Conservation (phyloP, 306 rosid species). For the Geum urbanum region DNA sequence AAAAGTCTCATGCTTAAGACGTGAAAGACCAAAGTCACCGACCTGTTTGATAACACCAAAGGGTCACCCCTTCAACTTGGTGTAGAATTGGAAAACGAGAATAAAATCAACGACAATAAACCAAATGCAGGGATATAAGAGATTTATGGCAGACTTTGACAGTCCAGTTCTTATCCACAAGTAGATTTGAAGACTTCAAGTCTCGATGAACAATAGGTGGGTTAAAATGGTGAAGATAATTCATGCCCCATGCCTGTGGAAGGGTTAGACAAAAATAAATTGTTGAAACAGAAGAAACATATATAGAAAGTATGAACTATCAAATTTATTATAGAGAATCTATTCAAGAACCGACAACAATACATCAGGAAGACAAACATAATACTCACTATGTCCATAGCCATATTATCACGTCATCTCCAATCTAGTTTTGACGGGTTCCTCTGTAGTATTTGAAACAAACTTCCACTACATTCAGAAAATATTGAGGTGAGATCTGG, state of each 20-base stretch:
- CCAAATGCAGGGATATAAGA: constrained; percentile 3
- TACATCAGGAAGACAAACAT: neutral
- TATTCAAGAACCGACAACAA: too few species aligned
- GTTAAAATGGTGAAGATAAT: constrained; percentile 90
- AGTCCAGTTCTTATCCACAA: constrained; percentile 89
- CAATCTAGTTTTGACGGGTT: constrained; percentile 78
- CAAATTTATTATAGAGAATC: neutral
- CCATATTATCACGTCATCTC: constrained; percentile 91
- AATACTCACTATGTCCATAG: constrained; percentile 88
- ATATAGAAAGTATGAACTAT: neutral
- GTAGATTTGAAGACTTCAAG: constrained; percentile 90
- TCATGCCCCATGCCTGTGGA: constrained; percentile 78
- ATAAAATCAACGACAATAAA: constrained; percentile 10
- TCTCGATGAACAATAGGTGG: constrained; percentile 94
- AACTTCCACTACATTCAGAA: constrained; percentile 72
- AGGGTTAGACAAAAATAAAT: constrained; percentile 14
- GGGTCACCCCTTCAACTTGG: constrained; percentile 3
- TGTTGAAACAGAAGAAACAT: neutral
- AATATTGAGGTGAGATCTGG: constrained; percentile 31
- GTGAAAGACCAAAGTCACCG: constrained; percentile 96
- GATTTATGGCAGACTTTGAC: constrained; percentile 60
- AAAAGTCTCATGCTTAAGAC: constrained; percentile 81
- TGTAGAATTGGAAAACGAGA: constrained; percentile 1
- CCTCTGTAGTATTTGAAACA: constrained; percentile 82
- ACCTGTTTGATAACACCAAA: constrained; percentile 47